Base-by-base conservation (phyloP, 1,284 basidiomycete genomes). In the Irpex sp. region DNA sequence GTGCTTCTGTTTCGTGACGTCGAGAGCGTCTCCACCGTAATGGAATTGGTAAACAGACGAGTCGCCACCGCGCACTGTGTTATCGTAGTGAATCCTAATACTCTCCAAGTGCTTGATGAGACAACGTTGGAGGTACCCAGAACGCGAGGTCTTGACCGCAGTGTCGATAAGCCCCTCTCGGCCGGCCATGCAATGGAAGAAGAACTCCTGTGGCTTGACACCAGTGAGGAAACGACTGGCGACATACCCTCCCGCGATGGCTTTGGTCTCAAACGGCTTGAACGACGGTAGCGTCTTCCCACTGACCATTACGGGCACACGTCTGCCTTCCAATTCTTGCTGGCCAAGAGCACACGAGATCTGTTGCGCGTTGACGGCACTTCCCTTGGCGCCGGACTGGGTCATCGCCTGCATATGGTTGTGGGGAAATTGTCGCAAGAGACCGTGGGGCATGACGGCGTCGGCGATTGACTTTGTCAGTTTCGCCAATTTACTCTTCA, bases 351-450 rank as follows among this genome's bases (percentile, higher is more conserved):
- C 86, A 68, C 96, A 98, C 45, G 97, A 98, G 70, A 99, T 99
- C 73, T 98, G 96, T 65, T 94, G 91, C 8, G 94, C 96, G 70
- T 99, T 99, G 75, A 99, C 96, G 35, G 93, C 90, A 67, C 93
- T 96, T 64, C 97, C 97, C 77, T 99, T 99, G 60, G 97, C 97
- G 69, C 97, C 97, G 52, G 97, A 98, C 61, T 94, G 86, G 4
- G 96, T 98, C 97, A 99, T 99, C 66, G 92, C 90, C 76, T 99
- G 96, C 97, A 99, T 99, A 84, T 99, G 91, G 78, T 99, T 99
- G 73, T 95, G 87, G 33, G 97, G 97, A 81, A 99, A 99, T 64
- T 90, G 88, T 68, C 94, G 93, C 65, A 93, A 81, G 45, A 99
- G 85, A 57, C 91, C 91, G 57, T 85, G 78, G n/a, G 97, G 97